Evolutionary conservation across 108 stramenopile genomes (phyloP), one percentile per base, ranked within the genome.

Genomic region (Schizochytrium sp.): DNA sequence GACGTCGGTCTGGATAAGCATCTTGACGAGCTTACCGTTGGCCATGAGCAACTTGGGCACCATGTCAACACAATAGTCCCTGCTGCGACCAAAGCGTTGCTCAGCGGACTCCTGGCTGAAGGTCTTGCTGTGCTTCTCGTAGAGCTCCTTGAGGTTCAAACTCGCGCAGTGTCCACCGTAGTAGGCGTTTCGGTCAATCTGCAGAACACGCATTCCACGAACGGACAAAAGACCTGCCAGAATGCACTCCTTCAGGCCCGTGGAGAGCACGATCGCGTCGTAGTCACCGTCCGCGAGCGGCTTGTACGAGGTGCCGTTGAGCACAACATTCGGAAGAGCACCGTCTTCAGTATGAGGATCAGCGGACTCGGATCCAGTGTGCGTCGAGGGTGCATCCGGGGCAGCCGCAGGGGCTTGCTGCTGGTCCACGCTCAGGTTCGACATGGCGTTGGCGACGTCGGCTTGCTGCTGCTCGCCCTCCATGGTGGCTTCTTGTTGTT

Each of bases 21-120:
- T 98, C 92, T 99, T 98, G 57, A 98, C 98, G 44, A 99, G 95
- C 88, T 98, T 98, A 46, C 99, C 99, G 89, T 96, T 96, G 12
- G 99, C 98, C 98, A 99, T 99, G 92, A 99, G 98, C 93, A 99
- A 98, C 93, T 99, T 99, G 40, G 98, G 98, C 88, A 99, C 96
- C 56, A 98, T 94, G 95, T 99, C 99, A 40, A 99, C 97, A 91
- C 98, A 98, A 94, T 97, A 99, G 92, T 99, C 98, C 45, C 96
- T 95, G 91, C 97, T 97, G 73, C 93, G 94, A 45, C 97, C 97
- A 50, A 98, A 92, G 87, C 38, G 41, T 46, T 87, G 46, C 4
- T 87, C 60, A 87, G 55, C 17, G n/a, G 46, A 57, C 3, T 45
- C 46, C 8, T 44, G 28, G 88, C 88, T 46, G 59, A 90, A 61